phyloP scores from a whole-genome alignment of 2,329 filamentous ascomycete genomes.

The Colletotrichum liriopes region DNA sequence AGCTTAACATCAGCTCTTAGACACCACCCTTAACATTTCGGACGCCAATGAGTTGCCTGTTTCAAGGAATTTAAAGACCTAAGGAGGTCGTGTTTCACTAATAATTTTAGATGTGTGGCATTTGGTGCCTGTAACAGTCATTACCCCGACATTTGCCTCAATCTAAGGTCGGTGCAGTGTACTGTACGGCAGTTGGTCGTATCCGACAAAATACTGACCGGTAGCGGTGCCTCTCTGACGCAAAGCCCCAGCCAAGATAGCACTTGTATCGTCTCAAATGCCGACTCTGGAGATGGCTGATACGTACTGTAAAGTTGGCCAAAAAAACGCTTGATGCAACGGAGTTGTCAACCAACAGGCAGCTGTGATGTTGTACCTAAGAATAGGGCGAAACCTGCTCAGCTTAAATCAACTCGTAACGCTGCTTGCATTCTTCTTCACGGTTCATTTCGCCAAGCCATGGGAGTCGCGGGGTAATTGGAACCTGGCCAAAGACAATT shows the following conservation, averaged over 20 bases:
- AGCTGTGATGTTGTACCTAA: not conserved
- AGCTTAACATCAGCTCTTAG: too few relatives aligned
- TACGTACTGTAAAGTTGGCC: not conserved
- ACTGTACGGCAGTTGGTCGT: not conserved
- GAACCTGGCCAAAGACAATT: slow-evolving; percentile 22
- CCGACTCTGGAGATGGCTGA: not conserved
- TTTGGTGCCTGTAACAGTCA: too few relatives aligned
- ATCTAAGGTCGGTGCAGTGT: not conserved
- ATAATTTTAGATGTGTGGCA: too few relatives aligned
- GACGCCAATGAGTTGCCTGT: too few relatives aligned
- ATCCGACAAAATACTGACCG: not conserved
- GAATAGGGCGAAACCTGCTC: slow-evolving; percentile 55
- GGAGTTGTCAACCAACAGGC: not conserved
- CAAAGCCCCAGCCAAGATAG: not conserved
- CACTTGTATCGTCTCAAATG: not conserved
- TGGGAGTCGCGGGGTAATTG: slow-evolving; percentile 12
- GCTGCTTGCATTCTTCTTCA: slow-evolving; percentile 2
- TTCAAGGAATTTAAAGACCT: too few relatives aligned
- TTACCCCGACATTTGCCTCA: not conserved
- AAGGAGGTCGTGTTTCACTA: too few relatives aligned
- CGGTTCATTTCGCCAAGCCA: slow-evolving; percentile 28
- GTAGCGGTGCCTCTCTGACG: not conserved
- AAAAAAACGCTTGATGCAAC: not conserved
- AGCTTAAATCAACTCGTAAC: slow-evolving; percentile 15
- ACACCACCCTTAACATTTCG: too few relatives aligned